Conservation (phyloP, 208 protist species). For the Acanthamoeba sp. region DNA sequence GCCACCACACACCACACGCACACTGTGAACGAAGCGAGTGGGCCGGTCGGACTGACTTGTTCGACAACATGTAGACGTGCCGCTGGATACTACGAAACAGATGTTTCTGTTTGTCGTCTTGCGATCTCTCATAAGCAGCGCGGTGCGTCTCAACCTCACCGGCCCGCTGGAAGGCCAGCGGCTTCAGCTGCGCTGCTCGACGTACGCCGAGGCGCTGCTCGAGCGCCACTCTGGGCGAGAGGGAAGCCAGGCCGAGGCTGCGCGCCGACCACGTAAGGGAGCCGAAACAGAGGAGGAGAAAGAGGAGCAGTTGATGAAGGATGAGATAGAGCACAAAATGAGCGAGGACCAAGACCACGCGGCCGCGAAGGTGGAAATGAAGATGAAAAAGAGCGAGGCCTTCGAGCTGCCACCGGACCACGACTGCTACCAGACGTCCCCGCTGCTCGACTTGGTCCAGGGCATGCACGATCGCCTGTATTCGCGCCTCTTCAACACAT, state of each 20-base stretch:
- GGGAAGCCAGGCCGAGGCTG: neutral
- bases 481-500: constrained; percentile 63
- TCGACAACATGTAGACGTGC: too few species aligned
- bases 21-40: neutral
- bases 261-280: too few species aligned
- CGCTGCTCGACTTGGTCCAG: constrained; percentile 45
- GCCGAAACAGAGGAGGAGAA: neutral
- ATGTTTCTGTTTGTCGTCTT: constrained; percentile 53
- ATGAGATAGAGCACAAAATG: neutral
- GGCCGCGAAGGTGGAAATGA: neutral
- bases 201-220: constrained; percentile 8
- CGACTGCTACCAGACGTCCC: constrained; percentile 44
- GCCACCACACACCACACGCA: neutral
- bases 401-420: neutral
- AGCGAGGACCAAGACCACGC: neutral
- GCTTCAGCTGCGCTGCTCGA: constrained; percentile 13
- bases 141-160: constrained; percentile 26
- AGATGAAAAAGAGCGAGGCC: neutral
- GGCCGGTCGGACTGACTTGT: too few species aligned
- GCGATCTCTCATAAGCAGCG: constrained; percentile 27
- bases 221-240: neutral
- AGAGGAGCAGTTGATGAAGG: neutral
- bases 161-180: constrained; percentile 48
- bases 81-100: neutral
- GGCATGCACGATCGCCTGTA: constrained; percentile 51